Conservation (phyloP, 148 eudicot genomes). For the Fagopyrum homotropicum region DNA sequence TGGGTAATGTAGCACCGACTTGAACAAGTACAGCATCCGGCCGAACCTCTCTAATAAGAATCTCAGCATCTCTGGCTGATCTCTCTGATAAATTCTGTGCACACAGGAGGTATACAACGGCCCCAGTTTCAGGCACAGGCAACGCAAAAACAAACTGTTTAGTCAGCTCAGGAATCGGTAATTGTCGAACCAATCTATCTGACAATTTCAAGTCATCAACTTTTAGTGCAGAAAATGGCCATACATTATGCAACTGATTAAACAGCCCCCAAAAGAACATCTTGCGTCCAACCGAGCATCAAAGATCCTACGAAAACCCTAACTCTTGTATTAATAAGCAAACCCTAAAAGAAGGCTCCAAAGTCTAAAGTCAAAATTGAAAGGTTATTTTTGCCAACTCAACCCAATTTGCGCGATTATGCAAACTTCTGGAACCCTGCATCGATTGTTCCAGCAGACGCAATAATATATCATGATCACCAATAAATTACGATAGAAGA, state of each 20-base stretch:
- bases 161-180: constrained; percentile 62
- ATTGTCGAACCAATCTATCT: constrained; percentile 43
- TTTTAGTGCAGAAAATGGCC: constrained; percentile 36
- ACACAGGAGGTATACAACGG: constrained; percentile 61
- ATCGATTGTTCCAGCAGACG: neutral
- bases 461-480: neutral
- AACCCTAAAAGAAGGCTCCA: neutral
- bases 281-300: neutral
- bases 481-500: neutral
- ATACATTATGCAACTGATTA: constrained; percentile 27
- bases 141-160: constrained; percentile 75
- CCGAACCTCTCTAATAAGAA: constrained; percentile 54
- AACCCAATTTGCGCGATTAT: neutral
- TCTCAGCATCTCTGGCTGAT: constrained; percentile 66
- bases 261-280: constrained; percentile 2
- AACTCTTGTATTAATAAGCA: neutral
- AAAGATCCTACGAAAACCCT: neutral
- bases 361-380: neutral
- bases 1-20: constrained; percentile 27
- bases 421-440: neutral
- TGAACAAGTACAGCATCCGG: constrained; percentile 81
- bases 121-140: constrained; percentile 39
- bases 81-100: constrained; percentile 86
- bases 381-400: neutral
- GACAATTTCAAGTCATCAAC: constrained; percentile 44